Evolutionary conservation across 192 early-diverging fungal species (phyloP).

Genomic region (Kickxella alabastrina): DNA sequence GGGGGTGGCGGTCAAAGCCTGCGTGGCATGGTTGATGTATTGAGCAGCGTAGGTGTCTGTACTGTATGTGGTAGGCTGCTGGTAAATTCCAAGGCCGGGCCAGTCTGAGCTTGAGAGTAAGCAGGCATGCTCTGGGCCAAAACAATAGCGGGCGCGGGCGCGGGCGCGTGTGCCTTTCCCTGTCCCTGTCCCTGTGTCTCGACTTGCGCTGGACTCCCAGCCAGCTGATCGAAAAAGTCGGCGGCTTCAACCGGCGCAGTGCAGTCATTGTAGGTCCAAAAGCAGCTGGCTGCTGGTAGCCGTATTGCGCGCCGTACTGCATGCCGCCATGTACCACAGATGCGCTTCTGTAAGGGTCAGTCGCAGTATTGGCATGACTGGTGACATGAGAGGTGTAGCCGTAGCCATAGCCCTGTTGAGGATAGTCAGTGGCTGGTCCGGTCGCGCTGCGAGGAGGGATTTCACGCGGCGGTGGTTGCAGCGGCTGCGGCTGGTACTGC

Average conservation of each 20-base stretch:
- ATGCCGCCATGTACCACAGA: constrained; percentile 35
- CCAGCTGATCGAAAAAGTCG: constrained; percentile 31
- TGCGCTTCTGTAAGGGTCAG: constrained; percentile 35
- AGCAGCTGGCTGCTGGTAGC: constrained; percentile 1
- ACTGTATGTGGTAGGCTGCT: too few species aligned
- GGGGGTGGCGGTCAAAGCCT: background rate
- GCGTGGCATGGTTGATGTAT: too few species aligned
- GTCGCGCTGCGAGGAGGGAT: constrained; percentile 45
- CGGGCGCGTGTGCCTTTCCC: too few species aligned
- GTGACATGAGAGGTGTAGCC: background rate
- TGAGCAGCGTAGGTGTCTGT: too few species aligned
- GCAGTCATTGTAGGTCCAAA: background rate
- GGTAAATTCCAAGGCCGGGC: too few species aligned
- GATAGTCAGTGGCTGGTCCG: constrained; percentile 33
- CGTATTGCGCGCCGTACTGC: constrained; percentile 17
- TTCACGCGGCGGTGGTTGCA: constrained; percentile 5
- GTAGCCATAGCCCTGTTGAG: constrained; percentile 19
- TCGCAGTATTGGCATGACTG: background rate
- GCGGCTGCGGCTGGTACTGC: background rate
- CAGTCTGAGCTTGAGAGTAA: background rate
- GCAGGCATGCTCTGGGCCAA: background rate
- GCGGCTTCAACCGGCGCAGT: constrained; percentile 6
- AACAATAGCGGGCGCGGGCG: too few species aligned
- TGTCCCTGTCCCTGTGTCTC: too few species aligned
- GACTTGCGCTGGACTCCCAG: background rate